Conservation (phyloP, 306 rosid genomes). For the Canavalia gladiata region DNA sequence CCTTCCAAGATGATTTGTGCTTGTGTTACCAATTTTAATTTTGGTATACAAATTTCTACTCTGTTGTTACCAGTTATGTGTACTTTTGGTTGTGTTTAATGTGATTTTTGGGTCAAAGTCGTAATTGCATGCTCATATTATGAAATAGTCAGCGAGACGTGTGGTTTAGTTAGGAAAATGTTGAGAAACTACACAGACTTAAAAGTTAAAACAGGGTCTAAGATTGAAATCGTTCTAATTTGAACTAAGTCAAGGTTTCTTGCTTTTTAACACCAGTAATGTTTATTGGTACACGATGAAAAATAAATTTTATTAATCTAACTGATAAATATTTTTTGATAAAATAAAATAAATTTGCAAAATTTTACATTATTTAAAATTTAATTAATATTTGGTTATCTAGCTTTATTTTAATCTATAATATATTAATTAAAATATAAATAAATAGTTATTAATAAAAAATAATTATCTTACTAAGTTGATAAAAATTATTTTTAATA, state of each 20-base stretch:
- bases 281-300: too few species aligned
- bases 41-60: neutral
- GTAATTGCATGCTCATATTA: neutral
- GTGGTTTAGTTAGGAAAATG: neutral
- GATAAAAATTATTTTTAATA: too few species aligned
- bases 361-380: too few species aligned
- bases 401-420: too few species aligned
- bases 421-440: too few species aligned
- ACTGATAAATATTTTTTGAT: too few species aligned
- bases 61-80: neutral
- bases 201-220: neutral
- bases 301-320: too few species aligned
- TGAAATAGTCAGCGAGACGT: neutral
- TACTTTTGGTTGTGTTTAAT: neutral
- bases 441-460: too few species aligned
- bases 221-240: neutral
- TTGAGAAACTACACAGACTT: neutral
- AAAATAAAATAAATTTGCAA: too few species aligned
- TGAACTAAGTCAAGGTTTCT: neutral
- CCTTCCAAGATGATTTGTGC: neutral
- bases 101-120: neutral
- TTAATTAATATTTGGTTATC: too few species aligned
- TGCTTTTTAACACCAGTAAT: neutral
- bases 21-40: slow-evolving; percentile 15
- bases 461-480: too few species aligned